These are phyloP conservation scores for Calonectria fujianensis DNA, from an alignment of 2,329 filamentous ascomycete genomes.

Conservation along the genomic window DNA sequence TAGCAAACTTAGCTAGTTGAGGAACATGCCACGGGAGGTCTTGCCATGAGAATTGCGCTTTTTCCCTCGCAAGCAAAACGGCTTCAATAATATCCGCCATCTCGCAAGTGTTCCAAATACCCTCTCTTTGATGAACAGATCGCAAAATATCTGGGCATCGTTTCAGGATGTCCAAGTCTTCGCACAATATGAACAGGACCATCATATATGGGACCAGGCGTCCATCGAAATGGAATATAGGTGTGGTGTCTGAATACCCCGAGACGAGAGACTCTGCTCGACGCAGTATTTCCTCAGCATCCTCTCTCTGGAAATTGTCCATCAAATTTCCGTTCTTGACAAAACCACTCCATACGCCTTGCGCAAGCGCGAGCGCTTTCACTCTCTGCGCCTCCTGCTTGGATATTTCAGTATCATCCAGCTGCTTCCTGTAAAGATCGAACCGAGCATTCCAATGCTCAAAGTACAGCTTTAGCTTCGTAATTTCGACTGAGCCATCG, in stretches of 20 bases:
- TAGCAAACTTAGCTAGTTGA: neutral
- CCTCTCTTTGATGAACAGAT: neutral
- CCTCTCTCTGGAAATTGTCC: neutral
- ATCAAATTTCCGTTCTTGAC: neutral
- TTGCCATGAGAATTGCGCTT: neutral
- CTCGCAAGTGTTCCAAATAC: neutral
- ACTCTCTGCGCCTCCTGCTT: neutral
- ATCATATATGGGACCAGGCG: neutral
- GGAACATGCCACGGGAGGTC: neutral
- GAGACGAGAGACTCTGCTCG: neutral
- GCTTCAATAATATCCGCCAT: neutral
- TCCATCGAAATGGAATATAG: neutral
- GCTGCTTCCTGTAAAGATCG: neutral
- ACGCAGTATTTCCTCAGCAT: neutral
- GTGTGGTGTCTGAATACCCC: neutral
- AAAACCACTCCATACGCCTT: neutral
- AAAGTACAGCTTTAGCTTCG: neutral
- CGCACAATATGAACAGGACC: neutral
- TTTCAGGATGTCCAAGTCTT: neutral
- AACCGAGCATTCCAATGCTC: slow-evolving; percentile 2
- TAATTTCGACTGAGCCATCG: neutral
- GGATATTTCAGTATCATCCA: neutral
- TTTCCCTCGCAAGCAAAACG: neutral
- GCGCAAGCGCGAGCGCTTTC: neutral
- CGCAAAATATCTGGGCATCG: neutral